Conservation (phyloP, 805 yeast genomes). For the Lachancea nothofagi region DNA sequence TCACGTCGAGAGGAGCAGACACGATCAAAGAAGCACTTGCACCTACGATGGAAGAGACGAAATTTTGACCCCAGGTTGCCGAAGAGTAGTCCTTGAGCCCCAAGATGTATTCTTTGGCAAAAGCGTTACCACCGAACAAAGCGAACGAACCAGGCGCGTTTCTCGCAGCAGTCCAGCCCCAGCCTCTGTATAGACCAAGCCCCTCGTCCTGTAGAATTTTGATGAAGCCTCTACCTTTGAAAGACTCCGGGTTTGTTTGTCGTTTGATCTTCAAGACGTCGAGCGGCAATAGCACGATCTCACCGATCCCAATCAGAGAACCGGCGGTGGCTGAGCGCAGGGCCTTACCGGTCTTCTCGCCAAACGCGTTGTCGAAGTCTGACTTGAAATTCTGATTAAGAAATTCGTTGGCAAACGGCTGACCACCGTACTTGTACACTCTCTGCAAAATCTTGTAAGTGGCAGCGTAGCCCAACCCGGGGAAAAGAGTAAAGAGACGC, state of each 20-base stretch:
- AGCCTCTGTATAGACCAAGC: slow-evolving; percentile 87
- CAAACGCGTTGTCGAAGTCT: slow-evolving; percentile 70
- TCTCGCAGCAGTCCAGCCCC: slow-evolving; percentile 99
- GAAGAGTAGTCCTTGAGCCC: slow-evolving; percentile 78
- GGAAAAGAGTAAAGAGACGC: slow-evolving; percentile 80
- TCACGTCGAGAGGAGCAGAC: slow-evolving; percentile 95
- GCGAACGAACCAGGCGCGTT: slow-evolving; percentile 99
- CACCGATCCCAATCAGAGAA: slow-evolving; percentile 95
- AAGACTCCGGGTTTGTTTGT: slow-evolving; percentile 99
- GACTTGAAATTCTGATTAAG: slow-evolving; percentile 67
- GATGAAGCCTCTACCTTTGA: slow-evolving; percentile 94
- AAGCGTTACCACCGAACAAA: slow-evolving; percentile 96
- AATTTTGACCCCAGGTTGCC: slow-evolving; percentile 95
- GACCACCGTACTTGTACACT: slow-evolving; percentile 98
- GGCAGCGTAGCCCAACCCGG: slow-evolving; percentile 98
- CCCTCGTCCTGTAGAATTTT: slow-evolving; percentile 88
- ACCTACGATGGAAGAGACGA: slow-evolving; percentile 90
- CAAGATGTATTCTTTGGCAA: slow-evolving; percentile 93
- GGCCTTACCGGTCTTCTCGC: slow-evolving; percentile 96
- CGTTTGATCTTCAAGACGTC: slow-evolving; percentile 97
- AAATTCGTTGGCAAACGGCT: slow-evolving; percentile 95
- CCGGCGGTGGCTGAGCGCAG: slow-evolving; percentile 96
- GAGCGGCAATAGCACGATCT: slow-evolving; percentile 87
- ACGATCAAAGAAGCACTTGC: slow-evolving; percentile 96
- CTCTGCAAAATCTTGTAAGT: slow-evolving; percentile 93